phyloP scores from a whole-genome alignment of 129 eudicot species.

The Tagetes patula region DNA sequence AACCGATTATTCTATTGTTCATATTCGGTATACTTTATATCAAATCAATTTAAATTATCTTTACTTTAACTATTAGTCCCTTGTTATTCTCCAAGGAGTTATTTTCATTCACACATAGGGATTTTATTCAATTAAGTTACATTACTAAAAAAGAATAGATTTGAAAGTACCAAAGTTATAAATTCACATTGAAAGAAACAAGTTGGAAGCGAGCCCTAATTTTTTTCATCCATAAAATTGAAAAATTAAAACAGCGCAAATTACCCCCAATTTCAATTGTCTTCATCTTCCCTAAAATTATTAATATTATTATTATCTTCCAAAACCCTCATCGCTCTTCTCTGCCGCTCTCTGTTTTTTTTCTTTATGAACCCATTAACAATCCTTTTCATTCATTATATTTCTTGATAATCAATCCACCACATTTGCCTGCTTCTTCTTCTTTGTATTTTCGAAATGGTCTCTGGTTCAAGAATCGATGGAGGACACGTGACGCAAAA shows the following conservation, averaged over 20 bases:
- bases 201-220: background rate
- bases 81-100: too few relatives aligned
- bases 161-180: too few relatives aligned
- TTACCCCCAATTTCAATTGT: background rate
- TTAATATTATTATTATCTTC: background rate
- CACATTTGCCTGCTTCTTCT: constrained; percentile 6
- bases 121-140: too few relatives aligned
- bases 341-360: constrained; percentile 42
- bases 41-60: too few relatives aligned
- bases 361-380: constrained; percentile 8
- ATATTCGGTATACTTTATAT: too few relatives aligned
- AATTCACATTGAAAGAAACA: too few relatives aligned
- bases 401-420: background rate
- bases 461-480: constrained; percentile 52
- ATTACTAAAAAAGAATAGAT: too few relatives aligned
- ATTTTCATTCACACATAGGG: too few relatives aligned
- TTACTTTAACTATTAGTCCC: too few relatives aligned
- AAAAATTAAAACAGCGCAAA: constrained; percentile 23
- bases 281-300: constrained; percentile 13
- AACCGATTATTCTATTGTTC: too few relatives aligned
- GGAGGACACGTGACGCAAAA: constrained; percentile 66
- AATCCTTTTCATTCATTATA: constrained; percentile 9
- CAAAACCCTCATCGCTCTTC: constrained; percentile 32
- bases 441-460: constrained; percentile 54
- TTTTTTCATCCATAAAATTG: constrained; percentile 30